Evolutionary conservation across 345 rosid species (phyloP).

Genomic region (Citrus trifoliata): DNA sequence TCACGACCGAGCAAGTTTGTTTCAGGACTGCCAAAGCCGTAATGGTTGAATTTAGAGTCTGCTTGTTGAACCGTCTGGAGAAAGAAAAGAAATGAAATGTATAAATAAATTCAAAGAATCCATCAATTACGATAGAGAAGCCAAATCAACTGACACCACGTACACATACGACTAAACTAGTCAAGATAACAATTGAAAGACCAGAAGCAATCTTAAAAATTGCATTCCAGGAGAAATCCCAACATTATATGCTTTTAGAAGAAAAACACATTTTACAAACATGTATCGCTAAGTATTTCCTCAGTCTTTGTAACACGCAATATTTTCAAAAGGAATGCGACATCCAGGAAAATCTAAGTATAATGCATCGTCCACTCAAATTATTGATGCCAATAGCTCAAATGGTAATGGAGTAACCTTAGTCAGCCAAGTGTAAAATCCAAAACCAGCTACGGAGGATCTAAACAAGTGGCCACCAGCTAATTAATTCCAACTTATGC

Average conservation of each 20-base stretch:
- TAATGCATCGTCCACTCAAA: neutral
- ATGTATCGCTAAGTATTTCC: neutral
- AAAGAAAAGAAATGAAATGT: neutral
- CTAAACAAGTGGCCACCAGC: neutral
- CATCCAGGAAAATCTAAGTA: neutral
- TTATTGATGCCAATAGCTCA: neutral
- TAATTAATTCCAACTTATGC: neutral
- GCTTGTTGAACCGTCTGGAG: slow-evolving; percentile 51
- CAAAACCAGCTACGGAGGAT: neutral
- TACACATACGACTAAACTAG: neutral
- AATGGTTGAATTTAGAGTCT: slow-evolving; percentile 40
- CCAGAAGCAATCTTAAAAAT: neutral
- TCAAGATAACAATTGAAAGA: neutral
- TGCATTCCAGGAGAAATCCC: neutral
- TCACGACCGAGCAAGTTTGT: slow-evolving; percentile 33
- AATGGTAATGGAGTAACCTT: neutral
- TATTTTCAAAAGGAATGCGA: neutral
- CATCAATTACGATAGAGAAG: neutral
- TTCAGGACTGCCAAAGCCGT: slow-evolving; percentile 38
- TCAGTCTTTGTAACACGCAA: neutral
- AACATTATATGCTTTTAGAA: neutral
- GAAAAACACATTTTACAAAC: neutral
- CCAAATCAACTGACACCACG: neutral
- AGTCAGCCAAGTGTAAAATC: neutral
- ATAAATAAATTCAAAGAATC: neutral